Evolutionary conservation across 2,329 filamentous ascomycete species (phyloP), one percentile per base, ranked within the genome.

Genomic region (Verticillium nubilum): DNA sequence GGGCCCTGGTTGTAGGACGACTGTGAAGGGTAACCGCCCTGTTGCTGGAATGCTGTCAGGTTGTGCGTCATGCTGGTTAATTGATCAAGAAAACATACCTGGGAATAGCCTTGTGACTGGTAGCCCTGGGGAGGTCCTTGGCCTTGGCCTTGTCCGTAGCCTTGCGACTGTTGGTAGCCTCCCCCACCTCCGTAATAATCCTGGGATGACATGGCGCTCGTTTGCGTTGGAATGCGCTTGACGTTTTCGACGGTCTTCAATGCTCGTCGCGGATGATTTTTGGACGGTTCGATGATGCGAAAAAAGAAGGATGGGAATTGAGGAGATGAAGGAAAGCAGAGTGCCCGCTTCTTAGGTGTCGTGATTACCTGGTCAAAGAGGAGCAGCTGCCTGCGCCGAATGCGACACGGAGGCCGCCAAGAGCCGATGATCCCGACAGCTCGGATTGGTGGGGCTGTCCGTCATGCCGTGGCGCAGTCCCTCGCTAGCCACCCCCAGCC

Each of bases 101-200:
- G 69, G 28, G 63, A 64, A 25, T 60, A 63, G 26, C 35, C 59
- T 31, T 65, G 42, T 10, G 42, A 50, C 19, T 50, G 65, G 52
- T 67, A 66, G 25, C 70, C 68, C 29, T 61, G 60, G 55, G 42
- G 65, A 65, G 57, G 65, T 53, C 56, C 60, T 52, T 65, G 60
- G 23, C 61, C 62, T 58, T 62, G 62, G 33, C 63, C 62, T 58
- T 62, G 62, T 29, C 63, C 62, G 58, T 70, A 62, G 27, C 61
- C 63, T 52, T 65, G 65, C 29, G 56, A 57, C 28, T 63, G 52
- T 23, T 62, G 58, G 58, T 62, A 59, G 60, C 65, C 60, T 62
- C 67, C 66, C 50, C 67, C 66, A 58, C 65, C 67, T 62, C 71
- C 71, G 69, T 76, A 77, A 63, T 74, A 76, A 50, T 75, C 73